Conservation (phyloP, 148 eudicot species). For the Nepenthes mirabilis region DNA sequence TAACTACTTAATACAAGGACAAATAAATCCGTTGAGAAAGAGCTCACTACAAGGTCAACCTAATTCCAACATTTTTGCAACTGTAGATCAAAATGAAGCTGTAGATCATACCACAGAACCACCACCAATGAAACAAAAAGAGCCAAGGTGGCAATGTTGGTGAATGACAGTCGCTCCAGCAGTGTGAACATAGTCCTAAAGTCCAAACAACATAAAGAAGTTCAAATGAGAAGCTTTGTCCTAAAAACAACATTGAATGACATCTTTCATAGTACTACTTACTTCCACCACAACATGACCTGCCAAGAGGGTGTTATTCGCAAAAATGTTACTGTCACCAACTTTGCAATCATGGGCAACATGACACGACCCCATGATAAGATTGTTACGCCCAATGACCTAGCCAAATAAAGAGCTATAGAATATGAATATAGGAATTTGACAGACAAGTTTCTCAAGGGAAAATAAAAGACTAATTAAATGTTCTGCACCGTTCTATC, state of each 20-base stretch:
- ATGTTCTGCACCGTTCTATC: conserved; percentile 57
- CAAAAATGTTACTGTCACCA: conserved; percentile 74
- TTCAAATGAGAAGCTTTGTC: background rate
- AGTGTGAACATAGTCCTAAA: conserved; percentile 75
- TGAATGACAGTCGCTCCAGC: conserved; percentile 83
- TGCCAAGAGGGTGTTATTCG: conserved; percentile 78
- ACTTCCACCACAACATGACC: conserved; percentile 88
- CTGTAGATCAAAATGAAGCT: background rate
- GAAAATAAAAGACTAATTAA: background rate
- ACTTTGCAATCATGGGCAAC: conserved; percentile 96
- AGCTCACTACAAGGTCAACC: too few relatives aligned
- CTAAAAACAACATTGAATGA: background rate
- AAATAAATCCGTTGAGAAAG: too few relatives aligned
- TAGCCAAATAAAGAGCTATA: conserved; percentile 13
- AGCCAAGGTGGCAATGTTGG: conserved; percentile 83
- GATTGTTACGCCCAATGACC: conserved; percentile 84
- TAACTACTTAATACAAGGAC: background rate
- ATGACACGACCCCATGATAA: conserved; percentile 94
- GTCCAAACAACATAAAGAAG: background rate
- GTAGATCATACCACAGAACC: conserved; percentile 72
- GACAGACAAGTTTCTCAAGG: background rate
- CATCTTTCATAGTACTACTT: conserved; percentile 9
- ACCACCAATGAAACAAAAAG: conserved; percentile 86
- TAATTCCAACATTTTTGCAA: too few relatives aligned
- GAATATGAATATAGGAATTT: background rate